Base-by-base conservation (phyloP, 2,329 filamentous ascomycete species). In the Colletotrichum theobromicola region DNA sequence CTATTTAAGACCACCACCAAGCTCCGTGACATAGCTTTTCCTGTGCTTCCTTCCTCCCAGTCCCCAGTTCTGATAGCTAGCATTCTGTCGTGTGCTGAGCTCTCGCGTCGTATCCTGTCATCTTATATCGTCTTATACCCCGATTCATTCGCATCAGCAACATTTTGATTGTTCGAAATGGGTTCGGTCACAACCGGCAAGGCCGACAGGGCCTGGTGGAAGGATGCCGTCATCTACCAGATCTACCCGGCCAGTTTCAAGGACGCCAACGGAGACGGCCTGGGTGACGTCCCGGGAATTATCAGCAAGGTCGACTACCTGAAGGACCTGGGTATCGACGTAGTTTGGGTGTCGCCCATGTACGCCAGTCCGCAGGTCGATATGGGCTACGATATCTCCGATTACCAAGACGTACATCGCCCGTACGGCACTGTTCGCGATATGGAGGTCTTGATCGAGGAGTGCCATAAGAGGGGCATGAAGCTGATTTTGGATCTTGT, bases 401-500 rank as follows among this genome's bases (percentile, higher is more conserved):
- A 94, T 81, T 94, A 95, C 77, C 89, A 93, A 79, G 86, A 86
- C 30, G 90, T 95, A 32, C 89, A 94, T 77, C 84, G 87, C 3
- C 88, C 90, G 1, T 95, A 94, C 77, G 93, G 93, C 46, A 92
- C 91, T 1, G 85, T 95, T 9, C 85, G 87, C 73, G 92, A 95
- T 79, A 89, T 94, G 64, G 91, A 94, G 71, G 82, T 84, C 0
- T 81, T 95, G 42, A 91, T 94, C 64, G 79, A 87, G 30, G 89
- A 89, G 60, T 88, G 90, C 53, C 92, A 93, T 74, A 82, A 87
- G 18, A 87, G 92, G 5, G 91, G 89, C 4, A 94, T 95, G 90
- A 91, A 90, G 77, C 83, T 95, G 13, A 91, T 96, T 71, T 88
- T 95, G 73, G 94, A 96, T 79, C 86, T 96, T 4, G 94, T 96